These are phyloP conservation scores for Colletotrichum tabaci DNA, from an alignment of 2,329 filamentous ascomycete genomes.

Conservation along the genomic window DNA sequence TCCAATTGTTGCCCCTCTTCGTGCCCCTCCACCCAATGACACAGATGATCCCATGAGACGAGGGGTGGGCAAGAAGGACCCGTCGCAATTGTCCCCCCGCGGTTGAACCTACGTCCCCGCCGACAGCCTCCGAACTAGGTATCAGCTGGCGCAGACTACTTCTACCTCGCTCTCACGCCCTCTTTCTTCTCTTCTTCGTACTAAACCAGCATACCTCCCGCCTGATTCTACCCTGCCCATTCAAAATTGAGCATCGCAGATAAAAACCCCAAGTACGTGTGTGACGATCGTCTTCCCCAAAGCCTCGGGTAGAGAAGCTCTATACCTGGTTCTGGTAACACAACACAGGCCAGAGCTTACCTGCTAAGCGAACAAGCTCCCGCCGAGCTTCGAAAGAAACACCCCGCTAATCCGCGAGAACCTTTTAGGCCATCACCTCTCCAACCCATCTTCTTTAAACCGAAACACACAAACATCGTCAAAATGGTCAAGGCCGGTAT, in stretches of 20 bases:
- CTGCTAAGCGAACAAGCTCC: slow-evolving; percentile 28
- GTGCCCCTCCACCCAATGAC: slow-evolving; percentile 39
- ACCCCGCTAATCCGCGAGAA: slow-evolving; percentile 42
- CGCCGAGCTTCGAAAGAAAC: slow-evolving; percentile 25
- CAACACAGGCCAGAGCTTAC: slow-evolving; percentile 25
- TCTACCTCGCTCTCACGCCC: slow-evolving; percentile 26
- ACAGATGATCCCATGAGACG: slow-evolving; percentile 24
- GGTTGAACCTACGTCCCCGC: slow-evolving; percentile 42
- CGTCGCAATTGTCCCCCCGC: slow-evolving; percentile 37
- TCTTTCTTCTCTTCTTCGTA: slow-evolving; percentile 6
- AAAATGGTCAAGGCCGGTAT: slow-evolving; percentile 75
- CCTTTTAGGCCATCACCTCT: slow-evolving; percentile 21
- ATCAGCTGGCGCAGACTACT: slow-evolving; percentile 40
- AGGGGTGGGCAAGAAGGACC: slow-evolving; percentile 26
- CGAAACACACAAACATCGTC: slow-evolving; percentile 46
- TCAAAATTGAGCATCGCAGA: slow-evolving; percentile 1
- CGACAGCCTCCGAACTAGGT: slow-evolving; percentile 41
- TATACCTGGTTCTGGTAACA: not conserved
- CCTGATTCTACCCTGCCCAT: slow-evolving; percentile 8
- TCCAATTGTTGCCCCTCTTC: slow-evolving; percentile 37
- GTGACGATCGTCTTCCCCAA: not conserved
- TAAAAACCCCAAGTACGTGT: slow-evolving; percentile 22
- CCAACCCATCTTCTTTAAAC: slow-evolving; percentile 9
- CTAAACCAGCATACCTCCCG: slow-evolving; percentile 11
- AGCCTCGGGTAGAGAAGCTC: slow-evolving; percentile 3